Conservation (phyloP, 1,139 yeast species). For the Lodderomyces beijingensis region DNA sequence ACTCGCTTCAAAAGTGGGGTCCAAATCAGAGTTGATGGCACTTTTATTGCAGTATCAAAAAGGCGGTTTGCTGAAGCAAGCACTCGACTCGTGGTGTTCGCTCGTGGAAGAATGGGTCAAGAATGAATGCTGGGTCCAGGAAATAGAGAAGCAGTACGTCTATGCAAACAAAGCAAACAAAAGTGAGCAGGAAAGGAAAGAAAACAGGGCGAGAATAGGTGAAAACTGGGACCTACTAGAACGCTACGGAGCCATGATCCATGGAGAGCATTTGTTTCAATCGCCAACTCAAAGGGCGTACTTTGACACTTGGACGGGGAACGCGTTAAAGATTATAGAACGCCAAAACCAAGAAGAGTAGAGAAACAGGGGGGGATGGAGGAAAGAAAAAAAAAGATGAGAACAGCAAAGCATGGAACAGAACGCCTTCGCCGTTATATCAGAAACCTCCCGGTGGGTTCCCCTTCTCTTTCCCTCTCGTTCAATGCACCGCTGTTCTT, state of each 20-base stretch:
- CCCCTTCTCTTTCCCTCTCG: too few relatives aligned
- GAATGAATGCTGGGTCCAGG: slow-evolving; percentile 52
- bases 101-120: slow-evolving; percentile 50
- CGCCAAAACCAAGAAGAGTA: slow-evolving; percentile 3
- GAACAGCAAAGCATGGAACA: not conserved
- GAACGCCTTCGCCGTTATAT: not conserved
- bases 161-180: slow-evolving; percentile 24
- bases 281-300: slow-evolving; percentile 27
- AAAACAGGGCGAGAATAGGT: slow-evolving; percentile 30
- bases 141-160: slow-evolving; percentile 39
- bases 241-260: slow-evolving; percentile 34
- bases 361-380: not conserved
- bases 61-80: slow-evolving; percentile 46
- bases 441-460: not conserved
- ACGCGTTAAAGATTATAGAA: too few relatives aligned
- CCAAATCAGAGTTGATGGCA: slow-evolving; percentile 42
- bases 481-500: too few relatives aligned
- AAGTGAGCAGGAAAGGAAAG: slow-evolving; percentile 16
- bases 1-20: slow-evolving; percentile 44
- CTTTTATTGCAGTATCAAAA: slow-evolving; percentile 51
- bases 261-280: slow-evolving; percentile 27
- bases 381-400: not conserved
- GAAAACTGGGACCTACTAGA: slow-evolving; percentile 28
- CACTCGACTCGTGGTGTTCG: slow-evolving; percentile 48
- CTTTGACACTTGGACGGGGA: slow-evolving; percentile 28